Percentiles rank a stretch among this genome's conserved stretches.
These are phyloP conservation scores for Kregervanrija delftensis DNA, from an alignment of 805 yeast species.

Conservation along the genomic window DNA sequence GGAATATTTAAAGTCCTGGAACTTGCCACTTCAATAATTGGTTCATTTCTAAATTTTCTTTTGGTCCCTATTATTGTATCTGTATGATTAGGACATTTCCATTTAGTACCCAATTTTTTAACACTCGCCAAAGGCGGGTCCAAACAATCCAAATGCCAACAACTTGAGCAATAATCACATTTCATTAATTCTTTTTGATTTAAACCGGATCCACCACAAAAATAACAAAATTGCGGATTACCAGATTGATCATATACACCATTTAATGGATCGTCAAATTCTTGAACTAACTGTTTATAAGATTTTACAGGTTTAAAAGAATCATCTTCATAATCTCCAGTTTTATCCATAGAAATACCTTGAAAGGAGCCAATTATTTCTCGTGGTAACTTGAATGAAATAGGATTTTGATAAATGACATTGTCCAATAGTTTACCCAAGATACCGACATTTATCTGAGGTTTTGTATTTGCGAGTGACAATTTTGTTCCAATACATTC, in stretches of 20 bases:
- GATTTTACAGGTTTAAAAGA: slow-evolving; percentile 45
- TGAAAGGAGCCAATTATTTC: slow-evolving; percentile 64
- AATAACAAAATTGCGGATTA: slow-evolving; percentile 62
- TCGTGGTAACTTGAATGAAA: slow-evolving; percentile 60
- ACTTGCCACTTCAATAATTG: slow-evolving; percentile 47
- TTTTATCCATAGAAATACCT: slow-evolving; percentile 58
- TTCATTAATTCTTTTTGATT: slow-evolving; percentile 49
- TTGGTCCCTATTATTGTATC: slow-evolving; percentile 40
- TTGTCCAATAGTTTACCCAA: slow-evolving; percentile 53
- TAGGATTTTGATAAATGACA: slow-evolving; percentile 55
- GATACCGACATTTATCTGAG: slow-evolving; percentile 32
- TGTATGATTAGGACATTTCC: slow-evolving; percentile 90
- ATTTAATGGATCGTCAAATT: slow-evolving; percentile 49
- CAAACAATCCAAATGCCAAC: slow-evolving; percentile 89
- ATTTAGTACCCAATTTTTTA: slow-evolving; percentile 68
- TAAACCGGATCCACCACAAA: slow-evolving; percentile 68
- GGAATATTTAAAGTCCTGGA: slow-evolving; percentile 19
- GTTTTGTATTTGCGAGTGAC: slow-evolving; percentile 1
- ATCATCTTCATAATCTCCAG: slow-evolving; percentile 68
- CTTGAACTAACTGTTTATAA: slow-evolving; percentile 35
- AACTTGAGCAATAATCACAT: slow-evolving; percentile 77
- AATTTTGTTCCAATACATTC: slow-evolving; percentile 51
- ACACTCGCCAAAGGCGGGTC: slow-evolving; percentile 66
- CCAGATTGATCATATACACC: slow-evolving; percentile 61
- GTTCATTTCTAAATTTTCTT: slow-evolving; percentile 46